These are phyloP conservation scores for Dalbergia cultrata DNA, from an alignment of 306 rosid species.

Conservation along the genomic window DNA sequence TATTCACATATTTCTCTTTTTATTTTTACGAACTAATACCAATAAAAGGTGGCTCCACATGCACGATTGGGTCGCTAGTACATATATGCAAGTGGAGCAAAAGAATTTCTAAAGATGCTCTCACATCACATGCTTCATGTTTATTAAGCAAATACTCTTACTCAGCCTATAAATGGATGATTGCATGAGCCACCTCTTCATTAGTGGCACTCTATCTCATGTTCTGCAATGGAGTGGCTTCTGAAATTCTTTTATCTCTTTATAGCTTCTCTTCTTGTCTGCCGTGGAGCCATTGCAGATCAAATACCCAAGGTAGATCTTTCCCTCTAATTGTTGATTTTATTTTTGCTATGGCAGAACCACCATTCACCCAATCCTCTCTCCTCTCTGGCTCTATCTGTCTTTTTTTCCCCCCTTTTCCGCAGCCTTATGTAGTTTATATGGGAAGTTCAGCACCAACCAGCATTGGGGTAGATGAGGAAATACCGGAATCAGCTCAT, in stretches of 20 bases:
- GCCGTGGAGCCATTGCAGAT: conserved; percentile 50
- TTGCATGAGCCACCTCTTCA: conserved; percentile 34
- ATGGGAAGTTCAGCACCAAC: conserved; percentile 80
- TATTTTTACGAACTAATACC: too few species aligned
- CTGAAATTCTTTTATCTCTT: conserved; percentile 50
- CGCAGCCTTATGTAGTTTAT: conserved; percentile 86
- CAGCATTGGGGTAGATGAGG: conserved; percentile 46
- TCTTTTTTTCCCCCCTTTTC: background rate
- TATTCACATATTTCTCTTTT: too few species aligned
- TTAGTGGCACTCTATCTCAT: conserved; percentile 15
- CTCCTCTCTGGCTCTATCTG: background rate
- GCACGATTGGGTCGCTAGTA: too few species aligned
- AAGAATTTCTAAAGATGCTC: conserved; percentile 48
- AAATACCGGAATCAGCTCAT: conserved; percentile 60
- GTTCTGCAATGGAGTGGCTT: conserved; percentile 65
- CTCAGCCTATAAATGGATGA: conserved; percentile 51
- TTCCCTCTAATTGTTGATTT: background rate
- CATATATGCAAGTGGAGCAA: background rate
- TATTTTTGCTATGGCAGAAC: background rate
- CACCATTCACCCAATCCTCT: background rate
- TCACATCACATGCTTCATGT: conserved; percentile 44
- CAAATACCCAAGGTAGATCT: conserved; percentile 70
- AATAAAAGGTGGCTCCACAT: too few species aligned
- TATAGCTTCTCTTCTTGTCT: conserved; percentile 48
- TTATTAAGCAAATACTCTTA: conserved; percentile 40